Conservation (phyloP, 192 early-diverging fungal genomes). For the Phycomyces blakesleeanus region DNA sequence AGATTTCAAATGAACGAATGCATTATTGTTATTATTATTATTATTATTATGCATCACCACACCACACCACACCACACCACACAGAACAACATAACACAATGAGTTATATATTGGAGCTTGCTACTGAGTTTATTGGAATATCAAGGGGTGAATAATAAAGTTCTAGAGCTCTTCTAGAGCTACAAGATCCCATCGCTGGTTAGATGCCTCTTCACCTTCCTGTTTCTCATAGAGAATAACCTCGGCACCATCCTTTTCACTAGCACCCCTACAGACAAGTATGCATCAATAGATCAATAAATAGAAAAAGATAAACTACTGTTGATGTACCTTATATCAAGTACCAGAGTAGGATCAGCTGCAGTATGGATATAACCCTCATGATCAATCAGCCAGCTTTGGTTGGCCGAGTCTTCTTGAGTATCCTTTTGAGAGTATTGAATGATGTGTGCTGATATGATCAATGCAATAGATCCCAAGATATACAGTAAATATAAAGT, state of each 20-base stretch:
- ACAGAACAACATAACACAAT: too few relatives aligned
- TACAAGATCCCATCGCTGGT: constrained; percentile 20
- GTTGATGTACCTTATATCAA: constrained; percentile 18
- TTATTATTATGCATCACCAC: too few relatives aligned
- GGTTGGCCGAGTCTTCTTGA: constrained; percentile 4
- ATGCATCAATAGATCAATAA: too few relatives aligned
- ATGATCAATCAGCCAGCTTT: constrained; percentile 20
- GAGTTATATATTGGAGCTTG: too few relatives aligned
- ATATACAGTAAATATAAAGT: neutral
- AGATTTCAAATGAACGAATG: too few relatives aligned
- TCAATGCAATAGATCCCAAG: too few relatives aligned
- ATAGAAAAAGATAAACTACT: too few relatives aligned
- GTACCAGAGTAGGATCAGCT: constrained; percentile 16
- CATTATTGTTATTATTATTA: too few relatives aligned
- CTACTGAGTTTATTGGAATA: too few relatives aligned
- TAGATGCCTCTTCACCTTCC: constrained; percentile 16
- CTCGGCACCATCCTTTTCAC: constrained; percentile 15
- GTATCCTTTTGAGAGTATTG: constrained; percentile 19
- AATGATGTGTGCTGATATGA: constrained; percentile 14
- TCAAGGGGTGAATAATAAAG: too few relatives aligned
- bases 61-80: too few relatives aligned
- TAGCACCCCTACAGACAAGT: constrained; percentile 6
- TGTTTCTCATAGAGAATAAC: constrained; percentile 21
- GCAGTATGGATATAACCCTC: constrained; percentile 25
- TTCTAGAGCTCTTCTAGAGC: too few relatives aligned